Base-by-base conservation (phyloP, 164 flowering plant species). In the Stephania yunnanensis region DNA sequence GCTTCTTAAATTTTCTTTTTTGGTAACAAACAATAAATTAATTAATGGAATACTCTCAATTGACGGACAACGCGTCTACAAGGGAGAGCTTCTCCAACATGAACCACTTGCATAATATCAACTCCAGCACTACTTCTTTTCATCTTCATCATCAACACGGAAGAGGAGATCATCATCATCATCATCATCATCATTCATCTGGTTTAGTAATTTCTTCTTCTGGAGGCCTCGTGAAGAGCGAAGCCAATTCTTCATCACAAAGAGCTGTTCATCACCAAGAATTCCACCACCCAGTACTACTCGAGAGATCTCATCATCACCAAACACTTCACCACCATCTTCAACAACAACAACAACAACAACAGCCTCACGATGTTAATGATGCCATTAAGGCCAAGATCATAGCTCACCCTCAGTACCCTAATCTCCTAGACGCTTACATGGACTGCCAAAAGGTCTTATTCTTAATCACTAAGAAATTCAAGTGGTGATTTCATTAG, bases 391-490 rank as follows among this genome's bases (percentile, higher is more conserved):
- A 94, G 75, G 95, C 97, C 30, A 94, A 89, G 88, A 94, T 94
- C 81, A 74, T 90, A 5, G 82, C 95, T 58, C 98, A 94, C 66
- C 98, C 98, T 86, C 97, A 90, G 72, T 94, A 90, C 72, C 86
- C 91, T 11, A 89, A 82, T 80, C 94, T 94, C 66, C 73, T 94
- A 61, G 86, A 92, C 81, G 97, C 98, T 74, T 92, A 90, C 85
- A 86, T 94, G 92, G 93, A 89, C 75, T 94, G 98, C 75, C 98
- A 94, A 78, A 94, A 90, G 98, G 98, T 93, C 73, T 7, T 68
- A 10, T 69, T 5, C 36, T 7, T 15, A 50, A 15, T 50, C 55
- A 10, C 12, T 11, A 50, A 50, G 12, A 15, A 9, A 50, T 50
- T 11, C 7, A 15, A 50, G 15, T 50, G 4, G 42, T 50, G 55